These are phyloP conservation scores for Trametopsis cervina DNA, from an alignment of 768 basidiomycete genomes.

Conservation along the genomic window DNA sequence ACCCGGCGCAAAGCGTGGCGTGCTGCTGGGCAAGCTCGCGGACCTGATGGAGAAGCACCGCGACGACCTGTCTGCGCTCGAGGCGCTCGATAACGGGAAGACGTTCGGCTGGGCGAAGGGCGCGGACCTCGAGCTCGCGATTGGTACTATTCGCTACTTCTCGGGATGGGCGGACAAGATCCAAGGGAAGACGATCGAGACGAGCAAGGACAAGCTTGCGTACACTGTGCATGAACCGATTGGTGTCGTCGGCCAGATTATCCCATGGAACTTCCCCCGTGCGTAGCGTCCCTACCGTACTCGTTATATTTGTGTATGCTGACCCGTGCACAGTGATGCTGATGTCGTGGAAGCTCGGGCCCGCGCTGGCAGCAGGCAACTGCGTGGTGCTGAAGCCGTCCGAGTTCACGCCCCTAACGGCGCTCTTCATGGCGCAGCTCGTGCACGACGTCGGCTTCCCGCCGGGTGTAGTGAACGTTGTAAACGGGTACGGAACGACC, in stretches of 20 bases:
- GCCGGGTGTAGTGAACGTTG: conserved; percentile 54
- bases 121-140: conserved; percentile 40
- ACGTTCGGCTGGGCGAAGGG: conserved; percentile 41
- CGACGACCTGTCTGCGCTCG: conserved; percentile 66
- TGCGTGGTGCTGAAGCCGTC: conserved; percentile 58
- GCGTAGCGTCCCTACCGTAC: conserved; percentile 10
- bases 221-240: conserved; percentile 60
- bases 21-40: conserved; percentile 56
- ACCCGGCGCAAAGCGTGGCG: conserved; percentile 44
- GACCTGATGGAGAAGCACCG: conserved; percentile 52
- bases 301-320: neutral
- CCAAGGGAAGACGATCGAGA: conserved; percentile 70
- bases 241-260: conserved; percentile 50
- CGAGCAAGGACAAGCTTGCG: conserved; percentile 36
- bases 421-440: conserved; percentile 38
- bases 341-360: conserved; percentile 56
- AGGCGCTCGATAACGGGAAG: conserved; percentile 67
- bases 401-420: conserved; percentile 56
- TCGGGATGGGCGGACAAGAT: conserved; percentile 90
- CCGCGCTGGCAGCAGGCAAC: conserved; percentile 60
- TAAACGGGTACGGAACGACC: conserved; percentile 46
- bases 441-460: conserved; percentile 56
- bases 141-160: conserved; percentile 64
- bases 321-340: conserved; percentile 33
- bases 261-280: conserved; percentile 64